Conservation (phyloP, 805 yeast genomes). For the Cyberlindnera lachancei region DNA sequence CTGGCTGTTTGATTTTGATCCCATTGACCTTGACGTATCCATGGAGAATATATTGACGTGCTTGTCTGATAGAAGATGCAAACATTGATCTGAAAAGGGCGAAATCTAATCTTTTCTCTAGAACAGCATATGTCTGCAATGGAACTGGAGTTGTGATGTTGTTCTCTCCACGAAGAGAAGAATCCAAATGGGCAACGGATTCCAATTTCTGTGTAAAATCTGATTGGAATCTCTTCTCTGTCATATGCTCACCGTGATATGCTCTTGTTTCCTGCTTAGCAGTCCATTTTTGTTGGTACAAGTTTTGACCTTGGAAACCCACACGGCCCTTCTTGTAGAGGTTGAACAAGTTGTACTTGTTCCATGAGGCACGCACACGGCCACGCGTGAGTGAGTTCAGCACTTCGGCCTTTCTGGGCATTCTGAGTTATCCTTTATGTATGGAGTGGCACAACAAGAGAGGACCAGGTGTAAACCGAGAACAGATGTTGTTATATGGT, state of each 20-base stretch:
- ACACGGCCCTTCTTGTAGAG: constrained; percentile 63
- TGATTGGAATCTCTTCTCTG: constrained; percentile 75
- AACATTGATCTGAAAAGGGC: constrained; percentile 90
- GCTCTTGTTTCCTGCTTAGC: constrained; percentile 90
- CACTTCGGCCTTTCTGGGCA: constrained; percentile 58
- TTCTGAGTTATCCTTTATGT: no score
- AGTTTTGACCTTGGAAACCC: constrained; percentile 51
- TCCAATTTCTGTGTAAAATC: constrained; percentile 61
- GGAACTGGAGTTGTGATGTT: constrained; percentile 69
- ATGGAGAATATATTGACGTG: constrained; percentile 75
- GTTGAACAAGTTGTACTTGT: constrained; percentile 86
- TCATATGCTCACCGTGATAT: constrained; percentile 90
- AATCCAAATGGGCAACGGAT: constrained; percentile 85
- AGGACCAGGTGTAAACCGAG: no score
- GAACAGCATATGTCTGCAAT: constrained; percentile 78
- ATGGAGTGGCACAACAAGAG: no score
- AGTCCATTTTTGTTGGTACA: constrained; percentile 86
- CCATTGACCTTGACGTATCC: constrained; percentile 88
- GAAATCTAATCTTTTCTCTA: constrained; percentile 84
- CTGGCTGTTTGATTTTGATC: constrained; percentile 66
- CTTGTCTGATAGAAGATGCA: constrained; percentile 90
- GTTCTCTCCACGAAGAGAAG: constrained; percentile 56
- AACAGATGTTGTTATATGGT: no score
- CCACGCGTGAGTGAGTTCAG: constrained; percentile 57
- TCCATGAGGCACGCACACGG: constrained; percentile 82